Evolutionary conservation across 805 yeast species (phyloP).

Genomic region (Kuraishia molischiana): DNA sequence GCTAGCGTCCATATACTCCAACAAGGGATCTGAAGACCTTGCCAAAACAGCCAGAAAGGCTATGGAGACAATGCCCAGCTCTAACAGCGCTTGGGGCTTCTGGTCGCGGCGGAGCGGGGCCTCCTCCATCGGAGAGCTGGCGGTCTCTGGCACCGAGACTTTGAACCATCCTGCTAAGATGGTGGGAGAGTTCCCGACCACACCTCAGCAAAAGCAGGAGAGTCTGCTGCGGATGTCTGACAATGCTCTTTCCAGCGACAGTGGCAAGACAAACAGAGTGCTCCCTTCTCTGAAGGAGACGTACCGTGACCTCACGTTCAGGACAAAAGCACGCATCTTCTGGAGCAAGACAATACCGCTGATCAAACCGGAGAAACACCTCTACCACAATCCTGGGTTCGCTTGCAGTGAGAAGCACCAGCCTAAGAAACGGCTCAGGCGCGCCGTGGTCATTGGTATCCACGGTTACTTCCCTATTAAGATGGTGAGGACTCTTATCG

Average conservation of each 20-base stretch:
- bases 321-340: slow-evolving; percentile 15
- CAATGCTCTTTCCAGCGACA: background rate
- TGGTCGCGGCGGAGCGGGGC: background rate
- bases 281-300: slow-evolving; percentile 16
- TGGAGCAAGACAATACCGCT: slow-evolving; percentile 11
- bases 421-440: background rate
- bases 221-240: background rate
- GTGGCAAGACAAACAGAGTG: slow-evolving; percentile 6
- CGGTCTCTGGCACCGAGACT: slow-evolving; percentile 19
- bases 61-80: slow-evolving; percentile 10
- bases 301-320: slow-evolving; percentile 15
- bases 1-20: slow-evolving; percentile 8
- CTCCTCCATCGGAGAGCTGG: slow-evolving; percentile 12
- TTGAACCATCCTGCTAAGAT: slow-evolving; percentile 16
- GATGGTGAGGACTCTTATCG: slow-evolving; percentile 73
- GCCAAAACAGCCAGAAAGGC: slow-evolving; percentile 14
- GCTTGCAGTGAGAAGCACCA: background rate
- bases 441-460: slow-evolving; percentile 78
- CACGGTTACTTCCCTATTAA: slow-evolving; percentile 92
- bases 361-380: slow-evolving; percentile 18
- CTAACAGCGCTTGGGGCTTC: slow-evolving; percentile 19
- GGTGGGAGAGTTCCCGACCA: slow-evolving; percentile 13
- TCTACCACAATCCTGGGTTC: slow-evolving; percentile 12
- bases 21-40: slow-evolving; percentile 10
- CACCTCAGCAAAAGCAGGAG: slow-evolving; percentile 20